phyloP scores from a whole-genome alignment of 1,139 yeast species.

The Maudiozyma humilis region DNA sequence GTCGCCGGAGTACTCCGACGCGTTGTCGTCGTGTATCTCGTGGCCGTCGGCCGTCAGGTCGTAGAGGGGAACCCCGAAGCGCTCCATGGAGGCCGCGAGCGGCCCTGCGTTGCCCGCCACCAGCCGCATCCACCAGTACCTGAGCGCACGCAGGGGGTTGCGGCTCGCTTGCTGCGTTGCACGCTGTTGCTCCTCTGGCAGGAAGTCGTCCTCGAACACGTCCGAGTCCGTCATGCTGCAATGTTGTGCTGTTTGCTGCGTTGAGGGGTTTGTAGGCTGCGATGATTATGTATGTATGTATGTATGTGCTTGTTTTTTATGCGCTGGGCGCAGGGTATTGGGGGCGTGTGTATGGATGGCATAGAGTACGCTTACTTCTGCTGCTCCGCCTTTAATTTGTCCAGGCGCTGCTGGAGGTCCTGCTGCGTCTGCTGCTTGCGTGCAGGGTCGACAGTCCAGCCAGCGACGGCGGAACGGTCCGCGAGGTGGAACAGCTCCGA shows the following conservation, averaged over 20 bases:
- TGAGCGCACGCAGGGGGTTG: background rate
- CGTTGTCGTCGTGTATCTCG: constrained; percentile 10
- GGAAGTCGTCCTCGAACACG: constrained; percentile 2
- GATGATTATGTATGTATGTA: background rate
- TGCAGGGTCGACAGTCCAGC: constrained; percentile 5
- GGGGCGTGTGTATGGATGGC: too few species aligned
- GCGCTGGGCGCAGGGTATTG: too few species aligned
- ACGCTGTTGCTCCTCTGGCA: background rate
- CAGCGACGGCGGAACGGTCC: constrained; percentile 21
- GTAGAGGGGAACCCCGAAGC: constrained; percentile 29
- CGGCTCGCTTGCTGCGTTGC: background rate
- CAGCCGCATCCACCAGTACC: background rate
- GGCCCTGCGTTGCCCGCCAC: background rate
- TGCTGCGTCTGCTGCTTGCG: constrained; percentile 9
- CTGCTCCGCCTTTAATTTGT: constrained; percentile 9
- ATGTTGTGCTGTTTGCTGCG: too few species aligned
- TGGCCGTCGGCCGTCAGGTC: constrained; percentile 18
- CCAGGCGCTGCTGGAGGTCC: constrained; percentile 16
- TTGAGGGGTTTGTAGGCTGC: too few species aligned
- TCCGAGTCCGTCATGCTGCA: constrained; percentile 3
- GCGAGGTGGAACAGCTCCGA: constrained; percentile 26
- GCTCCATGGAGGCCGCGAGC: background rate
- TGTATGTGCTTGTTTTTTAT: too few species aligned
- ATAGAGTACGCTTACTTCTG: background rate
- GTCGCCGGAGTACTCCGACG: constrained; percentile 8